Evolutionary conservation across 345 rosid species (phyloP), one percentile per base, ranked within the genome.

Genomic region (Sapria himalayana): DNA sequence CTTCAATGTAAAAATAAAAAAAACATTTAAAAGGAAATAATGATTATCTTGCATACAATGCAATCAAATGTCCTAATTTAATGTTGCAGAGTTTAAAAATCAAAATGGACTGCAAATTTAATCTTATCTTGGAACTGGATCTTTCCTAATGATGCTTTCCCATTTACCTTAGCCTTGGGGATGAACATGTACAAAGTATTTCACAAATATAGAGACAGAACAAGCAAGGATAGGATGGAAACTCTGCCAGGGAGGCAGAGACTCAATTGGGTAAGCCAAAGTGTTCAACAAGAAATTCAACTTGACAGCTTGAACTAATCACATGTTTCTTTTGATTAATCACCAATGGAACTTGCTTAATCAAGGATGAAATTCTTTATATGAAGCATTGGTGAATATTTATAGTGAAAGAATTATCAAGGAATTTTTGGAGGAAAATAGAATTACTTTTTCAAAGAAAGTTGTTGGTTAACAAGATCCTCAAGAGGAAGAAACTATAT

Each of bases 161-260:
- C 96, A 81, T 50, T 54, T 43, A n/a, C 63, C 62, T 34, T 73
- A 76, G 49, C 78, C 93, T 52, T 80, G 74, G 49, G 89, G 93
- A 50, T 85, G 85, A 22, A 61, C 63, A 49, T 60, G 52, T 11
- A 85, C 93, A 50, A 74, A 74, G 56, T 74, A 71, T 41, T 72
- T 72, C 9, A 43, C 57, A 60, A 81, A 85, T 51, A 78, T 61
- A 5, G 69, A 52, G 46, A 80, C 82, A 15, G 92, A 84, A 43
- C 74, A 64, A 4, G 86, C 80, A 45, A 81, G 73, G 42, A 81
- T 60, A 20, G 84, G 89, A 39, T 7, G 89, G 96, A 60, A 74
- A 80, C 3, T 44, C 52, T 29, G 54, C 72, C 15, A 76, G n/a
- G 12, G 62, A 54, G 14, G n/a, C n/a, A n/a, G n/a, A n/a, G n/a